Conservation (phyloP, 805 yeast species). For the Vanderwaltozyma polyspora region DNA sequence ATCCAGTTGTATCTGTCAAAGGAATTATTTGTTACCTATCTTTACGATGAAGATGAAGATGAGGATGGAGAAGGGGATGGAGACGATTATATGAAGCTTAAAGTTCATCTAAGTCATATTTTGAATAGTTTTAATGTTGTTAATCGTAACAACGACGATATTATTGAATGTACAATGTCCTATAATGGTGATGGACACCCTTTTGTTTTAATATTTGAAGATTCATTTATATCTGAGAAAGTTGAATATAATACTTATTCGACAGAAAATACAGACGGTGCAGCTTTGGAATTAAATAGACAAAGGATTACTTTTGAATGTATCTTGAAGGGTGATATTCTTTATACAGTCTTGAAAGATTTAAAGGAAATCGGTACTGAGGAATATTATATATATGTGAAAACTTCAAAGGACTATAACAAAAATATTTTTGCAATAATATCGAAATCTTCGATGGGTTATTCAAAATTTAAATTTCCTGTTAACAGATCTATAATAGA, state of each 20-base stretch:
- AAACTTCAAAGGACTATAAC: constrained; percentile 20
- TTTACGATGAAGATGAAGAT: constrained; percentile 11
- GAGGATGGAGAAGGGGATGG: constrained; percentile 8
- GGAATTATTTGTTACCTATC: constrained; percentile 23
- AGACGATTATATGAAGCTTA: constrained; percentile 25
- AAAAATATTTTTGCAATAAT: constrained; percentile 35
- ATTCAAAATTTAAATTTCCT: constrained; percentile 56
- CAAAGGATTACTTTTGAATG: constrained; percentile 38
- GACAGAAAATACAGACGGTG: constrained; percentile 25
- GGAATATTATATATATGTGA: constrained; percentile 38
- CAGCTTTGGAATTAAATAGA: constrained; percentile 34
- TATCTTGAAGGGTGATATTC: constrained; percentile 40
- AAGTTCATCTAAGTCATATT: constrained; percentile 36
- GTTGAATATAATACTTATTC: constrained; percentile 45
- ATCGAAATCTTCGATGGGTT: constrained; percentile 65
- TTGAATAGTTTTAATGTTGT: constrained; percentile 41
- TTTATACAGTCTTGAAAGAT: constrained; percentile 45
- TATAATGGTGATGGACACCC: constrained; percentile 42
- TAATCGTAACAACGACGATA: constrained; percentile 25
- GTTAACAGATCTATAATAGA: constrained; percentile 51
- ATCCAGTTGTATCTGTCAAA: constrained; percentile 27
- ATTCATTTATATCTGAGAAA: constrained; percentile 39
- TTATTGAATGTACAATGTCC: constrained; percentile 38
- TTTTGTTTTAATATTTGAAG: constrained; percentile 46
- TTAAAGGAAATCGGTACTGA: constrained; percentile 43